phyloP scores from a whole-genome alignment of 331 rosid species.

The Quercus lobata region DNA sequence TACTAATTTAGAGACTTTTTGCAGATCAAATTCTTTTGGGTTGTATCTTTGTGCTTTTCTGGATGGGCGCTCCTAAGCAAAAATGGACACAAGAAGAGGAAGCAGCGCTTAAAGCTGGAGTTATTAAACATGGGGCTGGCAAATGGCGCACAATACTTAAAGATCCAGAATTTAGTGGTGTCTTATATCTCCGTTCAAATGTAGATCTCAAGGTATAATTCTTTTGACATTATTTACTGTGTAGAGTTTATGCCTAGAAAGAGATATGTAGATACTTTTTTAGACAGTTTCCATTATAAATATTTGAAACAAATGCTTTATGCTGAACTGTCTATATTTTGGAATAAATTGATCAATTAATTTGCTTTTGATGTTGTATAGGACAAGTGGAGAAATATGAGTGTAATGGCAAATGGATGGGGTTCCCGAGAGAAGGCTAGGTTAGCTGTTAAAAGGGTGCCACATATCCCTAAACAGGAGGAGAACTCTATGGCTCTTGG shows the following conservation, averaged over 20 bases:
- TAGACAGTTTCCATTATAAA: neutral
- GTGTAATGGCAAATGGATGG: slow-evolving; percentile 97
- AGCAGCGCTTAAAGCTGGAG: slow-evolving; percentile 94
- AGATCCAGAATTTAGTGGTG: slow-evolving; percentile 79
- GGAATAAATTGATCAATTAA: neutral
- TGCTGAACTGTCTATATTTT: slow-evolving; percentile 1
- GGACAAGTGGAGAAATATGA: slow-evolving; percentile 99
- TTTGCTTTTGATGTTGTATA: slow-evolving; percentile 31
- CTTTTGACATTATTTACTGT: slow-evolving; percentile 7
- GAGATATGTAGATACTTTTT: neutral
- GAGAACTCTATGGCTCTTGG: slow-evolving; percentile 38
- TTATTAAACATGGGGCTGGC: slow-evolving; percentile 93
- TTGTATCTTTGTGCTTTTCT: slow-evolving; percentile 17
- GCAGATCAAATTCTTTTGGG: slow-evolving; percentile 29
- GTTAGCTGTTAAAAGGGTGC: slow-evolving; percentile 57
- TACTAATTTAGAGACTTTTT: slow-evolving; percentile 8
- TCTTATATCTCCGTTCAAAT: slow-evolving; percentile 82
- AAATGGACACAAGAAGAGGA: slow-evolving; percentile 95
- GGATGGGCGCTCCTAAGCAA: slow-evolving; percentile 99
- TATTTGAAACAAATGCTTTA: neutral
- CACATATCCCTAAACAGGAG: slow-evolving; percentile 55
- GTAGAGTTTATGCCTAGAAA: slow-evolving; percentile 1
- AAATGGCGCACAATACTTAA: slow-evolving; percentile 97
- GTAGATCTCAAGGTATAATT: slow-evolving; percentile 91
- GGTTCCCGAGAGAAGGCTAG: slow-evolving; percentile 81